A percentile compares a stretch with the other conserved stretches of the same genome.
These are phyloP conservation scores for Nissolia schottii DNA, from an alignment of 306 rosid genomes.

Conservation along the genomic window DNA sequence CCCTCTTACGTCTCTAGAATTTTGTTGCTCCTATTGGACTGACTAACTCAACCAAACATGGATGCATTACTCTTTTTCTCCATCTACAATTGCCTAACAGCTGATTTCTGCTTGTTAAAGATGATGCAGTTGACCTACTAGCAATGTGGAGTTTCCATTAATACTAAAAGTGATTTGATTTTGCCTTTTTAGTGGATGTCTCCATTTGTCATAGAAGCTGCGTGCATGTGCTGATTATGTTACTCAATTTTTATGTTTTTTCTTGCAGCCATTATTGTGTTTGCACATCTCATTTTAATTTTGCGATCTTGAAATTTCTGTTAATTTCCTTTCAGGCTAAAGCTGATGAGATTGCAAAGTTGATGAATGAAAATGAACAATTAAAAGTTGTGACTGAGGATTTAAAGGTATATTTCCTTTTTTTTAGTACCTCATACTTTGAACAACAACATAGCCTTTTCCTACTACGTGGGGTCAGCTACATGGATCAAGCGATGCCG, in stretches of 20 bases:
- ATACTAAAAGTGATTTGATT: not conserved
- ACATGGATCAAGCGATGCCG: too few species aligned
- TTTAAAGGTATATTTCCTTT: constrained; percentile 57
- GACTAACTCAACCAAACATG: not conserved
- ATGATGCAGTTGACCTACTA: not conserved
- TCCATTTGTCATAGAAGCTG: constrained; percentile 8
- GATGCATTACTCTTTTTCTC: not conserved
- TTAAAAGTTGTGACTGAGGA: constrained; percentile 66
- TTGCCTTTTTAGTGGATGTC: not conserved
- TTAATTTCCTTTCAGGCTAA: constrained; percentile 61
- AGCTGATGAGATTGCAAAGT: constrained; percentile 91
- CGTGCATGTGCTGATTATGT: not conserved
- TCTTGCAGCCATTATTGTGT: not conserved
- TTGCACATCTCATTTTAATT: not conserved
- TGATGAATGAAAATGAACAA: constrained; percentile 97
- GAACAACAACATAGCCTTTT: too few species aligned
- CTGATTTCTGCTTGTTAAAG: not conserved
- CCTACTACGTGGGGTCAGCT: too few species aligned
- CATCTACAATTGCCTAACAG: not conserved
- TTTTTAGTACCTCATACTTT: constrained; percentile 3
- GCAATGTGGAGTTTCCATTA: not conserved
- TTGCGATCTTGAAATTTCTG: not conserved
- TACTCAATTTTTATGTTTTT: constrained; percentile 10
- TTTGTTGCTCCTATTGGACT: not conserved
- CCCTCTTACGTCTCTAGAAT: not conserved